phyloP scores from a whole-genome alignment of 257 asterid species.

The Marsdenia floribunda region DNA sequence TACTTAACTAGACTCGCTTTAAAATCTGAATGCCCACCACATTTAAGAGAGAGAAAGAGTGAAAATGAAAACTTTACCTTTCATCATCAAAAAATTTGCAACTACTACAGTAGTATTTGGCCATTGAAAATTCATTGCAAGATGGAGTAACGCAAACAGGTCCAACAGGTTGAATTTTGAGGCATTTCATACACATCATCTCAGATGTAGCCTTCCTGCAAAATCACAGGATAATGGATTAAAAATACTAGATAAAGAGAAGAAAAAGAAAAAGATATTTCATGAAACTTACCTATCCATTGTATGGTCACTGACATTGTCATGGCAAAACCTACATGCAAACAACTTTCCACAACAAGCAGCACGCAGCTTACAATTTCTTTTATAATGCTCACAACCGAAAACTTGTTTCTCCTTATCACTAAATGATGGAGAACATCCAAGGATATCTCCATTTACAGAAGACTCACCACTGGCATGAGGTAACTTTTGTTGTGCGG shows the following conservation, averaged over 20 bases:
- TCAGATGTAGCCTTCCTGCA: constrained; percentile 94
- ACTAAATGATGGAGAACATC: constrained; percentile 70
- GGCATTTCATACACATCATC: constrained; percentile 97
- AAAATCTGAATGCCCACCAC: neutral
- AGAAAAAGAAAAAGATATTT: neutral
- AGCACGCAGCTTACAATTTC: constrained; percentile 97
- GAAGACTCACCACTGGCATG: constrained; percentile 49
- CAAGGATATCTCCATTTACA: constrained; percentile 51
- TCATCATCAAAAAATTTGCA: constrained; percentile 96
- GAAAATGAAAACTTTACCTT: constrained; percentile 42
- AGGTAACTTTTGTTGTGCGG: constrained; percentile 82
- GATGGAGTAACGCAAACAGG: constrained; percentile 69
- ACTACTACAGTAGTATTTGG: constrained; percentile 90
- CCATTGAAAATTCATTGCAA: constrained; percentile 77
- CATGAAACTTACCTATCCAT: constrained; percentile 69
- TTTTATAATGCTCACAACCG: constrained; percentile 95
- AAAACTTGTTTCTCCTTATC: constrained; percentile 65
- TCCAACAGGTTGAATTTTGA: constrained; percentile 81
- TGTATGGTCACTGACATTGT: constrained; percentile 94
- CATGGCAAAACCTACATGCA: constrained; percentile 94
- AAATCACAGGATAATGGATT: constrained; percentile 11
- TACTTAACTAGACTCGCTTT: neutral
- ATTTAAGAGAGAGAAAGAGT: neutral
- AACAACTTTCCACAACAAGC: constrained; percentile 87
- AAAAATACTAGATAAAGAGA: constrained; percentile 5